phyloP scores from a whole-genome alignment of 345 rosid species.

The Viola odorata region DNA sequence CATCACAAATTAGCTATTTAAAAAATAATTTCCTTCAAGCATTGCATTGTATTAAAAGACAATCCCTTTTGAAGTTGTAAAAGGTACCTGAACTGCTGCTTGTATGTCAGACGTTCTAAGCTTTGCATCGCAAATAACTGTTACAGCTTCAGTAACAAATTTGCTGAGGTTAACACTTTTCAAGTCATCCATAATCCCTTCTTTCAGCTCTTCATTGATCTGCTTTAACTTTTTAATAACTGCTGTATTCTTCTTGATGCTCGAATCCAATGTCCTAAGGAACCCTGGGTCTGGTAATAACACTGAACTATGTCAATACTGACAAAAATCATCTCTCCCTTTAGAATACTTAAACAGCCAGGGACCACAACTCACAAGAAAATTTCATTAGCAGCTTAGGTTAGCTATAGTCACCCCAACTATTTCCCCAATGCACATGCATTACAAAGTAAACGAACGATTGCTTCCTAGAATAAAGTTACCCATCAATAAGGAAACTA shows the following conservation, averaged over 20 bases:
- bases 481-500: too few species aligned
- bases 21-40: neutral
- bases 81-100: conserved; percentile 83
- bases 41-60: neutral
- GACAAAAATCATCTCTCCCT: conserved; percentile 5
- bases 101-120: conserved; percentile 86
- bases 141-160: conserved; percentile 93
- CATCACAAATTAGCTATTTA: too few species aligned
- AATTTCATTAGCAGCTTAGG: too few species aligned
- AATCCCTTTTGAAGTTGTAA: conserved; percentile 10
- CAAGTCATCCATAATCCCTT: conserved; percentile 86
- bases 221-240: conserved; percentile 87
- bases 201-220: conserved; percentile 88
- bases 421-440: too few species aligned
- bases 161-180: conserved; percentile 78
- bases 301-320: conserved; percentile 19
- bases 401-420: too few species aligned
- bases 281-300: conserved; percentile 61
- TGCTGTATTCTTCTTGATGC: conserved; percentile 93
- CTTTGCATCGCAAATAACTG: conserved; percentile 94
- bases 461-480: too few species aligned
- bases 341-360: neutral
- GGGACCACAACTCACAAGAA: too few species aligned
- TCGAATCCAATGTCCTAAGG: conserved; percentile 88
- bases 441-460: too few species aligned